These are phyloP conservation scores for Aspergillus conjunctus DNA, from an alignment of 495 filamentous ascomycete species.

Conservation along the genomic window DNA sequence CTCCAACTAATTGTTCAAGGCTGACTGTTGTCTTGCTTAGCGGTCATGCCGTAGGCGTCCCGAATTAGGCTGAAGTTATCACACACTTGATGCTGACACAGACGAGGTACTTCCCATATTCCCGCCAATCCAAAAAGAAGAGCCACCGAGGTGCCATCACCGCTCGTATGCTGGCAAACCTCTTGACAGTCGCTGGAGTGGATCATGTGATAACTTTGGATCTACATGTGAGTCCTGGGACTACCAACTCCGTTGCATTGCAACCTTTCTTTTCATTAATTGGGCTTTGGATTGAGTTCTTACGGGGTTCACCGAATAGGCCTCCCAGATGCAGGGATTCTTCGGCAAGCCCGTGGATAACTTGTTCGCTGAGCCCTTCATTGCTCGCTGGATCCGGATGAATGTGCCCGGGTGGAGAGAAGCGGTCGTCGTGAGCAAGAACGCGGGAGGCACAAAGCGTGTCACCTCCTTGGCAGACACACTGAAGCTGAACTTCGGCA, in stretches of 20 bases:
- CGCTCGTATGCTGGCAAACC: constrained; percentile 93
- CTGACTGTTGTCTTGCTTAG: constrained; percentile 47
- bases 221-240: constrained; percentile 65
- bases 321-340: constrained; percentile 98
- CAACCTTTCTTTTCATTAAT: constrained; percentile 7
- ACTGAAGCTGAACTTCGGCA: constrained; percentile 93
- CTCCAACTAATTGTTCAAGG: constrained; percentile 22
- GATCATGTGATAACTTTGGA: constrained; percentile 98
- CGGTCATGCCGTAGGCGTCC: constrained; percentile 78
- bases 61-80: constrained; percentile 33
- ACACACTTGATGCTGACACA: constrained; percentile 47
- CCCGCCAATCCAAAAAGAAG: constrained; percentile 98
- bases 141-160: constrained; percentile 95
- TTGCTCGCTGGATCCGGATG: constrained; percentile 91
- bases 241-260: constrained; percentile 9
- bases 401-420: constrained; percentile 87
- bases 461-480: constrained; percentile 97
- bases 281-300: constrained; percentile 17
- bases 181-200: constrained; percentile 88
- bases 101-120: constrained; percentile 90
- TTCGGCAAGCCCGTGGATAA: constrained; percentile 98
- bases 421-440: constrained; percentile 96
- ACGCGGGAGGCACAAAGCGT: constrained; percentile 92
- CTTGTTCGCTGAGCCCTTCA: constrained; percentile 91
- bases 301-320: constrained; percentile 38